Evolutionary conservation across 2,329 filamentous ascomycete genomes (phyloP), one percentile per base, ranked within the genome.

Genomic region (Gremmenia infestans): DNA sequence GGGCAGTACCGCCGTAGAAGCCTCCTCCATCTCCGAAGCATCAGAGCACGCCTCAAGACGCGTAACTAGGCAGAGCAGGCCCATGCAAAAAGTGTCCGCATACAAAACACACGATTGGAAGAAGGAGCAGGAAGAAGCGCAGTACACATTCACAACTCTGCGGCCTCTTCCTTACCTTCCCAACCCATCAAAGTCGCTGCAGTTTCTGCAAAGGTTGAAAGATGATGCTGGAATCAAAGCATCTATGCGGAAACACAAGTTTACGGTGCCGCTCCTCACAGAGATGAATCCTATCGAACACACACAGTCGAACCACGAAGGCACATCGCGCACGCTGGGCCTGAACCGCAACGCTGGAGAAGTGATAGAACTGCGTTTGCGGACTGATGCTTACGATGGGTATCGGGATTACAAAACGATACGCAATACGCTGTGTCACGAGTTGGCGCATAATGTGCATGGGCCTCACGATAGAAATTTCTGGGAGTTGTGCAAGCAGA

Each of bases 351-450:
- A 97, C 68, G 73, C 78, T 2, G 94, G 94, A 58, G 88, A 96
- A 71, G 89, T 91, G 1, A 96, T 99, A 55, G 92, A 97, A 77
- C 73, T 99, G 59, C 79, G 94, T 0, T 74, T 99, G 37, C 79
- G 94, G n/a, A 97, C 94, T 1, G 94, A 99, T 73, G 89, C 89
- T 2, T 91, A 94, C 70, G 91, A 96, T 70, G 94, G 94, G 0
- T 97, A 96, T 68, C 78, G 94, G 39, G 91, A 97, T 70, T 99
- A 97, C 74, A 87, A 87, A 65, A 92, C 88, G 0, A 95, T 99
- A 49, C 82, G 94, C 51, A 89, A 89, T 64, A 97, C 94, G 47
- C 77, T 99, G 12, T 97, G 93, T 69, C 94, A 99, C 74, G 94
- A 99, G 75, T 78, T 99, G 17, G 87, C 92, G 62, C 94, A 99